Percentiles rank a stretch among this genome's conserved stretches.
Conservation (phyloP, 2,329 filamentous ascomycete species). For the Akanthomyces muscarius region DNA sequence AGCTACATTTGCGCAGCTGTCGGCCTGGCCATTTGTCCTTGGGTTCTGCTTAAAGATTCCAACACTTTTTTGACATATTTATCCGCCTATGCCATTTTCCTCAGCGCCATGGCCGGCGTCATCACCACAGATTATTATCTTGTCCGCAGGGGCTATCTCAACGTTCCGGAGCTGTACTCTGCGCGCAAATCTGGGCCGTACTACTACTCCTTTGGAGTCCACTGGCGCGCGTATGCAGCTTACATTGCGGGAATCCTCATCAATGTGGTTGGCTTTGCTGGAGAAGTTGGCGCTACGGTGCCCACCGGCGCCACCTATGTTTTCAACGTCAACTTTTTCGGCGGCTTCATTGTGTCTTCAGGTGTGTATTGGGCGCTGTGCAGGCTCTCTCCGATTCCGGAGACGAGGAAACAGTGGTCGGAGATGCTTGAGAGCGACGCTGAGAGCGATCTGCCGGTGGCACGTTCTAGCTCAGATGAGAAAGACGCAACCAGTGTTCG, state of each 20-base stretch:
- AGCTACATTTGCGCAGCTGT: constrained; percentile 79
- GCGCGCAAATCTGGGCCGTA: constrained; percentile 64
- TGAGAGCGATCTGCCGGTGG: background rate
- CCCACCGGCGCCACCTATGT: constrained; percentile 78
- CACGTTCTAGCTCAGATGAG: constrained; percentile 3
- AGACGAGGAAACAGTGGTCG: constrained; percentile 70
- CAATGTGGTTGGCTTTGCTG: constrained; percentile 88
- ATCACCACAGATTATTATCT: constrained; percentile 85
- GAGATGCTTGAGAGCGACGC: constrained; percentile 49
- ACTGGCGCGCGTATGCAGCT: constrained; percentile 79
- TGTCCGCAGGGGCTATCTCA: constrained; percentile 76
- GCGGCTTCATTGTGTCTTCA: constrained; percentile 69
- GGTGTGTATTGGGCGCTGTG: constrained; percentile 67
- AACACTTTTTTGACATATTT: constrained; percentile 91
- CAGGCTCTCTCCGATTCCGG: constrained; percentile 66
- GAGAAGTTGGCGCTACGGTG: constrained; percentile 68
- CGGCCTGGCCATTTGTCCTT: constrained; percentile 82
- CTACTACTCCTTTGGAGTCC: constrained; percentile 67
- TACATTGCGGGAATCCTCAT: constrained; percentile 81
- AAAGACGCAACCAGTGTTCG: background rate
- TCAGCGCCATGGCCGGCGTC: constrained; percentile 88
- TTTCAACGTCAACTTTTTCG: constrained; percentile 89
- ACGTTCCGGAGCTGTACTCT: constrained; percentile 75
- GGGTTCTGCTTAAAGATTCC: constrained; percentile 67
- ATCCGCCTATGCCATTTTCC: constrained; percentile 86